phyloP scores from a whole-genome alignment of 306 rosid genomes.

The Dryas alaskensis region DNA sequence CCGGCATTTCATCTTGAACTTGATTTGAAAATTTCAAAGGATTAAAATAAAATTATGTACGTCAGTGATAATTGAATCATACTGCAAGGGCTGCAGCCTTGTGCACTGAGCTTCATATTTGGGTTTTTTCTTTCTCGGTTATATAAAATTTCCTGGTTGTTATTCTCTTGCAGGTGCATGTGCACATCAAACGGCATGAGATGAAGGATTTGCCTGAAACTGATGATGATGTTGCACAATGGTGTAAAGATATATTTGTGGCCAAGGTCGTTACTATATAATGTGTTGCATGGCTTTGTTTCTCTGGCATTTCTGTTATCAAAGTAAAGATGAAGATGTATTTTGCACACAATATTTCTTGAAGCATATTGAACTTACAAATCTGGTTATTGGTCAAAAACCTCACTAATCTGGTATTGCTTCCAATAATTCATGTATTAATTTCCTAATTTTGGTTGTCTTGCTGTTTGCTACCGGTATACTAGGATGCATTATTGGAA shows the following conservation, averaged over 20 bases:
- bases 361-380: background rate
- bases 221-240: slow-evolving; percentile 89
- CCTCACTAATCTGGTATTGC: slow-evolving; percentile 3
- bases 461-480: slow-evolving; percentile 3
- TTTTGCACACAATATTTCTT: background rate
- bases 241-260: slow-evolving; percentile 89
- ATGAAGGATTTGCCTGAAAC: slow-evolving; percentile 83
- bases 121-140: background rate
- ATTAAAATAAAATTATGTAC: too few relatives aligned
- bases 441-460: slow-evolving; percentile 11
- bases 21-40: background rate
- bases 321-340: background rate
- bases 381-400: background rate
- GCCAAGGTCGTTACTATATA: slow-evolving; percentile 53
- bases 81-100: background rate
- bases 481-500: slow-evolving; percentile 83
- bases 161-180: slow-evolving; percentile 63
- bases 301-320: background rate
- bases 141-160: slow-evolving; percentile 5
- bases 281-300: background rate
- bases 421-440: background rate
- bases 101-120: background rate
- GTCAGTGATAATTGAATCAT: background rate
- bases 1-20: background rate
- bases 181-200: slow-evolving; percentile 80